Conservation (phyloP, 257 asterid genomes). For the Capsicum rhomboideum region DNA sequence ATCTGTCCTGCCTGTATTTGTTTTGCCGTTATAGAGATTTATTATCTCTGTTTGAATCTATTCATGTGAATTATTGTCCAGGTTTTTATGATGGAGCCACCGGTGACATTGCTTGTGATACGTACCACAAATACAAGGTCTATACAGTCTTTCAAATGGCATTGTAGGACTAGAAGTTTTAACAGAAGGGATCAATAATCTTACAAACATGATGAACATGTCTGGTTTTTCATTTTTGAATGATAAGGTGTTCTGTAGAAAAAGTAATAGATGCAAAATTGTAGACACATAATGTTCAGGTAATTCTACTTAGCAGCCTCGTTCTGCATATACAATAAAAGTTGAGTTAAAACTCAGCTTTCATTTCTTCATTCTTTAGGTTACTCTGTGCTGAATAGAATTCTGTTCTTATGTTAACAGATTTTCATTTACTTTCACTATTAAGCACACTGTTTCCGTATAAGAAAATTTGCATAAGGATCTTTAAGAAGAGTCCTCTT, state of each 20-base stretch:
- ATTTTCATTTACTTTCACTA: neutral
- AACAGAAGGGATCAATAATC: neutral
- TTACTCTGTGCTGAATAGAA: neutral
- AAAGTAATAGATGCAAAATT: neutral
- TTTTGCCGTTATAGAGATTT: neutral
- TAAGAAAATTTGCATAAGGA: too few relatives aligned
- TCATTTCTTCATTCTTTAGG: neutral
- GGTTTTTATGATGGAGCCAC: neutral
- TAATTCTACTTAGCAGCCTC: neutral
- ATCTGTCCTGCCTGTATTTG: neutral
- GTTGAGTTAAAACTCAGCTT: neutral
- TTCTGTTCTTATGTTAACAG: neutral
- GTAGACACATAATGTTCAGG: neutral
- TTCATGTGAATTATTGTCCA: neutral
- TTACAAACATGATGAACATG: neutral
- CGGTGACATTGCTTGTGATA: slow-evolving; percentile 20
- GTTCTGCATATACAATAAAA: neutral
- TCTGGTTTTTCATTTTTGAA: neutral
- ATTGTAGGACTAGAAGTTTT: neutral
- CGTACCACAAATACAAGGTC: slow-evolving; percentile 23
- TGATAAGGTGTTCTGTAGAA: neutral
- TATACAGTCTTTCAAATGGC: neutral
- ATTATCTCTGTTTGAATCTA: neutral
- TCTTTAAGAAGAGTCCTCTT: neutral
- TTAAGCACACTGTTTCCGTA: neutral